phyloP scores from a whole-genome alignment of 1,284 basidiomycete species.

The Pseudozyma hubeiensis region DNA sequence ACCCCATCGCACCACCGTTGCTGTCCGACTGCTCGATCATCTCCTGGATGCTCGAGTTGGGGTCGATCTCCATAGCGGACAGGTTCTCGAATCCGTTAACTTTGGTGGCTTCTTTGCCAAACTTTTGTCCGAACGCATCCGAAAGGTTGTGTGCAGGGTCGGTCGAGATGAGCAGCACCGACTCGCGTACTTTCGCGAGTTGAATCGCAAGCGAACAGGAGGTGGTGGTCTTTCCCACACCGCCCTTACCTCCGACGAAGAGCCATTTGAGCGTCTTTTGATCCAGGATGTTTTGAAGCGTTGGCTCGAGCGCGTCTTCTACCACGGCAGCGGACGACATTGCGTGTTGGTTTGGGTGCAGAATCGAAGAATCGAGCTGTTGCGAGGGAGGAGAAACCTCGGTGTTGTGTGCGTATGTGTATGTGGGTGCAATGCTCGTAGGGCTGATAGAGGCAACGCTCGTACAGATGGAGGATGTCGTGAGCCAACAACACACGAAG shows the following conservation, averaged over 20 bases:
- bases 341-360: not conserved
- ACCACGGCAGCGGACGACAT: constrained; percentile 45
- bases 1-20: constrained; percentile 86
- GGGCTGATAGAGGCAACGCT: not conserved
- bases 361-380: too few species aligned
- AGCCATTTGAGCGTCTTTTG: constrained; percentile 68
- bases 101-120: constrained; percentile 98
- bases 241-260: constrained; percentile 68
- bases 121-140: constrained; percentile 98
- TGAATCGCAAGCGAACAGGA: constrained; percentile 67
- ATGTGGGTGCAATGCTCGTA: not conserved
- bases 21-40: constrained; percentile 97
- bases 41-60: constrained; percentile 94
- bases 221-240: constrained; percentile 68
- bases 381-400: too few species aligned
- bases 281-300: constrained; percentile 66
- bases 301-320: constrained; percentile 60
- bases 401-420: too few species aligned
- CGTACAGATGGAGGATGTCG: constrained; percentile 22
- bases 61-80: constrained; percentile 99
- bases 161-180: constrained; percentile 76
- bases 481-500: constrained; percentile 10
- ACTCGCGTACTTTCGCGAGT: constrained; percentile 63
- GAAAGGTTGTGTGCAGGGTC: constrained; percentile 99
- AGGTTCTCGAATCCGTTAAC: constrained; percentile 98